Evolutionary conservation across 2,329 filamentous ascomycete species (phyloP), one percentile per base, ranked within the genome.

Genomic region (Aspergillus pseudoglaucus): DNA sequence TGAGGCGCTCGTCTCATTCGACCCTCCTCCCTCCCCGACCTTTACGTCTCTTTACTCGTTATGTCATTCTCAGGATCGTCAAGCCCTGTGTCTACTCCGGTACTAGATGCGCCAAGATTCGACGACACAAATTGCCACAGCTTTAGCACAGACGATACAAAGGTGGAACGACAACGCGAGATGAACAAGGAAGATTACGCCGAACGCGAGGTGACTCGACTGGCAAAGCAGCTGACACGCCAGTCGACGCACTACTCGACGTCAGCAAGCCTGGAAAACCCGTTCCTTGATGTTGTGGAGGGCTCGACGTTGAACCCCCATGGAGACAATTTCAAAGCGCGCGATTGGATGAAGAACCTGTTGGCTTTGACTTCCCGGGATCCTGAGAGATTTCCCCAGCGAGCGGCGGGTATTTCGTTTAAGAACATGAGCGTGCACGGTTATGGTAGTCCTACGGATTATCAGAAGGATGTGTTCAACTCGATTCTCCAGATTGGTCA

Each of bases 391-490:
- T 81, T 81, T 63, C 68, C 66, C 1, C 55, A 59, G 38, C 78
- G 83, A 57, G 80, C 78, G 12, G 76, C 80, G 0, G 84, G 85
- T 42, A 74, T 88, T 40, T 75, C 77, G 44, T 88, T 84, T 69
- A 78, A 80, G 64, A 77, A 87, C 59, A 71, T 88, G 47, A 86
- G 80, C 51, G 82, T 87, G 4, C 81, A 82, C 59, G 84, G 84
- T 37, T 87, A 77, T 57, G 84, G 84, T 40, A 78, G 77, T 37
- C 73, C 80, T 0, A 86, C 83, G 1, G 84, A 88, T 62, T 88
- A 84, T 65, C 85, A 88, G 44, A 67, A 69, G 57, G 62, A 70
- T 61, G 58, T 70, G 20, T 63, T 63, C 51, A 71, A 70, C 49
- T 61, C 63, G 12, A 49, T 66, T n/a, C 50, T 71, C 25, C 58